A percentile compares a stretch with the other conserved stretches of the same genome.
phyloP scores from a whole-genome alignment of 2,329 filamentous ascomycete genomes.

The Fusarium agapanthi region DNA sequence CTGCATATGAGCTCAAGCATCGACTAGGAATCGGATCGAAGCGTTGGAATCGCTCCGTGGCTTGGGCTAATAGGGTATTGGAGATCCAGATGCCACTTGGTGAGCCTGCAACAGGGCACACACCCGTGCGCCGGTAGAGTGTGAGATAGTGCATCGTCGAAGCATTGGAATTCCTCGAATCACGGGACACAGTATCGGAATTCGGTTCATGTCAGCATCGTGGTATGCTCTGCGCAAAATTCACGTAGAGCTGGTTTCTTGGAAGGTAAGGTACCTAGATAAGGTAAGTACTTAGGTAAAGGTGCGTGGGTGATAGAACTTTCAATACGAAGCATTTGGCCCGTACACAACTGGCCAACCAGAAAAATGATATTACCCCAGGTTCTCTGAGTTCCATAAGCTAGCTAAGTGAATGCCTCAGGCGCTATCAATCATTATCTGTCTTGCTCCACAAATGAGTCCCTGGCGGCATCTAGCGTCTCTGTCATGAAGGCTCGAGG shows the following conservation, averaged over 20 bases:
- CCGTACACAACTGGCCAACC: constrained; percentile 14
- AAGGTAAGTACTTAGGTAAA: neutral
- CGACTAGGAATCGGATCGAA: constrained; percentile 35
- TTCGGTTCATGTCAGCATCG: constrained; percentile 17
- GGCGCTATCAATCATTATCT: neutral
- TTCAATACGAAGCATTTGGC: constrained; percentile 9
- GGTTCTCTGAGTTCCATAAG: neutral
- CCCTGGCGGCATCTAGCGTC: neutral
- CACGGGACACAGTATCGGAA: neutral
- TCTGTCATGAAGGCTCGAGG: neutral
- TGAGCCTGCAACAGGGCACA: constrained; percentile 25
- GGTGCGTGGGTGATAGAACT: neutral
- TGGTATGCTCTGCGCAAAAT: neutral
- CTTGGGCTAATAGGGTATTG: constrained; percentile 45
- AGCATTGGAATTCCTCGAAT: constrained; percentile 41
- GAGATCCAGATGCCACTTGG: constrained; percentile 45
- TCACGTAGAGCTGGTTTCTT: neutral
- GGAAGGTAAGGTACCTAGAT: neutral
- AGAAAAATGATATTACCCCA: constrained; percentile 20
- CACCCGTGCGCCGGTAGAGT: constrained; percentile 35
- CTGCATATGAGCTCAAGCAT: constrained; percentile 55
- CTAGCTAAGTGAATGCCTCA: constrained; percentile 4
- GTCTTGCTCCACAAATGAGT: neutral
- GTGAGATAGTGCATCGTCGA: constrained; percentile 40
- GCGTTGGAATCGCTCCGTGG: constrained; percentile 45